phyloP scores from a whole-genome alignment of 495 filamentous ascomycete genomes.

The Astrothelium subdiscretum region DNA sequence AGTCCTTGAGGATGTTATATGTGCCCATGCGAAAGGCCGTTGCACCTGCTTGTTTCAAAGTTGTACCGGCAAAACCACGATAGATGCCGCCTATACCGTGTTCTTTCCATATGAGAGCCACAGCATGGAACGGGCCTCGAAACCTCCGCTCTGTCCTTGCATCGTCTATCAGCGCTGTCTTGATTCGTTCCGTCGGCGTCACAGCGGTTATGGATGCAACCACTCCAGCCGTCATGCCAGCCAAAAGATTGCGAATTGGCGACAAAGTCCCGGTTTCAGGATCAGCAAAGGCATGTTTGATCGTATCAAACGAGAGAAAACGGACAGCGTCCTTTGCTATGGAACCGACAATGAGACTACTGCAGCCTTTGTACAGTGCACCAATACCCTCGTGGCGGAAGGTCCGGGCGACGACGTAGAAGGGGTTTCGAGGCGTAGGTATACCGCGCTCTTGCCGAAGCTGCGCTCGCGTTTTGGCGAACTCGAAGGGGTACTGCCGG shows the following conservation, averaged over 20 bases:
- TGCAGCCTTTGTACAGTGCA: constrained; percentile 54
- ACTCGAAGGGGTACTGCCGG: constrained; percentile 52
- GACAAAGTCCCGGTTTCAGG: constrained; percentile 43
- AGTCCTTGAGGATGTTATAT: constrained; percentile 58
- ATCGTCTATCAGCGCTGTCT: constrained; percentile 60
- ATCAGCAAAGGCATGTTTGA: constrained; percentile 49
- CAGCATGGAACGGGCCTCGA: constrained; percentile 39
- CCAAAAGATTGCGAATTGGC: constrained; percentile 42
- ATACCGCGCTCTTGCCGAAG: constrained; percentile 36
- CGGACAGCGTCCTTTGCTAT: constrained; percentile 57
- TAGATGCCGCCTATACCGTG: constrained; percentile 48
- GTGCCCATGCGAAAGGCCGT: constrained; percentile 54
- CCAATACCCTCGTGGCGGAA: constrained; percentile 42
- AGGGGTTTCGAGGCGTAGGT: constrained; percentile 38
- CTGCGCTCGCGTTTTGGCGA: constrained; percentile 55
- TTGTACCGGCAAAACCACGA: constrained; percentile 48
- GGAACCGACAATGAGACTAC: constrained; percentile 46
- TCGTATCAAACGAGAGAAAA: constrained; percentile 53
- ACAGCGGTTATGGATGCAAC: constrained; percentile 48
- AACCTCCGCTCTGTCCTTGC: constrained; percentile 42
- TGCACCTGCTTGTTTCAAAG: constrained; percentile 54
- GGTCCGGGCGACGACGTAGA: constrained; percentile 38
- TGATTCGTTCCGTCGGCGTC: constrained; percentile 56
- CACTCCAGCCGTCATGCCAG: constrained; percentile 51
- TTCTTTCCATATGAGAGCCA: constrained; percentile 34